A percentile compares a stretch with the other conserved stretches of the same genome.
Conservation (phyloP, 1,139 yeast genomes). For the Diutina sp. region DNA sequence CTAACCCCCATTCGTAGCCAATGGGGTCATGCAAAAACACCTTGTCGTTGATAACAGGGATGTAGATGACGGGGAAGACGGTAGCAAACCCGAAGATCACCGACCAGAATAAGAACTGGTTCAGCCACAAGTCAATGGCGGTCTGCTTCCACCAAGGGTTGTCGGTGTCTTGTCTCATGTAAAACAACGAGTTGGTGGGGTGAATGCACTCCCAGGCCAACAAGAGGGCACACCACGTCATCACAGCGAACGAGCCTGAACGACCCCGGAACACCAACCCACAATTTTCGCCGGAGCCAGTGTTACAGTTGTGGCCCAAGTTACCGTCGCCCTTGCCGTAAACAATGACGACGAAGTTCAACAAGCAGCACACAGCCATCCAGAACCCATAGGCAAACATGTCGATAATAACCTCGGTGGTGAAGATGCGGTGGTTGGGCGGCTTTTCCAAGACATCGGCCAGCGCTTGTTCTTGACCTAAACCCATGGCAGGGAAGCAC, state of each 20-base stretch:
- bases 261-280: slow-evolving; percentile 64
- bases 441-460: slow-evolving; percentile 19
- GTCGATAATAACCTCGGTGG: slow-evolving; percentile 19
- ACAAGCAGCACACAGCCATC: slow-evolving; percentile 23
- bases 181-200: slow-evolving; percentile 58
- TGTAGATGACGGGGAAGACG: slow-evolving; percentile 75
- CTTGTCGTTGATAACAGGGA: slow-evolving; percentile 71
- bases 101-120: slow-evolving; percentile 78
- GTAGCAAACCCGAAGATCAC: slow-evolving; percentile 58
- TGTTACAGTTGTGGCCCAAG: slow-evolving; percentile 18
- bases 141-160: slow-evolving; percentile 44
- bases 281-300: slow-evolving; percentile 22
- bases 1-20: slow-evolving; percentile 76
- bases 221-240: slow-evolving; percentile 85
- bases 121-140: slow-evolving; percentile 56
- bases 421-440: slow-evolving; percentile 19
- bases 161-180: slow-evolving; percentile 59
- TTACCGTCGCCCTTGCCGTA: slow-evolving; percentile 19
- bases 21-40: slow-evolving; percentile 71
- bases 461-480: slow-evolving; percentile 21
- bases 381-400: slow-evolving; percentile 22
- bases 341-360: slow-evolving; percentile 18
- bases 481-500: slow-evolving; percentile 28
- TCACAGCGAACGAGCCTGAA: slow-evolving; percentile 68
- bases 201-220: slow-evolving; percentile 89